These are phyloP conservation scores for Fraxinus sp. DNA, from an alignment of 305 asterid genomes.

Conservation along the genomic window DNA sequence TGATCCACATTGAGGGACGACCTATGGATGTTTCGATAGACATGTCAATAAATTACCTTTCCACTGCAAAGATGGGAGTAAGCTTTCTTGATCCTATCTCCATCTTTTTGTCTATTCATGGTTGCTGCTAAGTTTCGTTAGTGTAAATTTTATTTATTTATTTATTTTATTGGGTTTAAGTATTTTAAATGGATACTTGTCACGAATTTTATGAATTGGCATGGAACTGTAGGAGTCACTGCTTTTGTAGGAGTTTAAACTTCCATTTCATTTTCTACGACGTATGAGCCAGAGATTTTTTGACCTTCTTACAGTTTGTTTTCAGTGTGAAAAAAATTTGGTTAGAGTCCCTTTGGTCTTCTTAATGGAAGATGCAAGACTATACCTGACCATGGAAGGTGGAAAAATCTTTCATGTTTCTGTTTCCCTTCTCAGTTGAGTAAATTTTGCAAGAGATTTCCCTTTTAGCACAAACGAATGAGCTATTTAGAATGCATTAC, in stretches of 20 bases:
- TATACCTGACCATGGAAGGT: background rate
- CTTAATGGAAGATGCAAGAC: background rate
- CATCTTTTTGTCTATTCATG: background rate
- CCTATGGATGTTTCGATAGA: constrained; percentile 63
- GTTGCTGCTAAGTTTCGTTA: background rate
- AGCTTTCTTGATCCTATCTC: constrained; percentile 11
- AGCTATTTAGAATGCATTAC: background rate
- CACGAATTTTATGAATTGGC: background rate
- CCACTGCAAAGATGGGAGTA: constrained; percentile 62
- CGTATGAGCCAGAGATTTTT: background rate
- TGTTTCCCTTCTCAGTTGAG: background rate
- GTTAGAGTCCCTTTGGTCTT: background rate
- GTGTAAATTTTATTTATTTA: too few relatives aligned
- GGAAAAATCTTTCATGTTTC: background rate
- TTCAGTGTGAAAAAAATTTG: background rate
- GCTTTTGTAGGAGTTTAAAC: background rate
- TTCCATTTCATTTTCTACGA: background rate
- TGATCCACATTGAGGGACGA: constrained; percentile 41
- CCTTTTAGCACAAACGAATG: background rate
- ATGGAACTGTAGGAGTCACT: background rate
- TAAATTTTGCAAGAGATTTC: background rate
- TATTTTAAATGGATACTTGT: background rate
- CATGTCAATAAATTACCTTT: constrained; percentile 60
- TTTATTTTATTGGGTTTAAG: background rate
- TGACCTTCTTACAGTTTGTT: background rate